phyloP scores from a whole-genome alignment of 441 rosid genomes.

The Melastoma candidum region DNA sequence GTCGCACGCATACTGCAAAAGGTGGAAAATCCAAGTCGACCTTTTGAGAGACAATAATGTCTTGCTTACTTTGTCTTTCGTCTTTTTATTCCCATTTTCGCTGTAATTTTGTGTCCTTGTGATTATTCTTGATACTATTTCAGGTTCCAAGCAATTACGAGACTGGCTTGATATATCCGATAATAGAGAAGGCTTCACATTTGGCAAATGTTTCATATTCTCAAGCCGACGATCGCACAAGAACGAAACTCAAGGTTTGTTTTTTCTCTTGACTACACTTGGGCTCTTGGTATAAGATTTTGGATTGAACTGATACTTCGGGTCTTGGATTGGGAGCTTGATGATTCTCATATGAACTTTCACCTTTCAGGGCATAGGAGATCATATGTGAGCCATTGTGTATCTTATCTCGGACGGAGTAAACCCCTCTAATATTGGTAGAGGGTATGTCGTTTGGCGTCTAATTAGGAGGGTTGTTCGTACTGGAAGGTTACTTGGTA shows the following conservation, averaged over 20 bases:
- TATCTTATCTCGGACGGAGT: conserved; percentile 92
- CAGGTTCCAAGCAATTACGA: conserved; percentile 94
- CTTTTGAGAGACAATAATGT: too few relatives aligned
- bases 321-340: neutral
- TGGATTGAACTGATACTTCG: neutral
- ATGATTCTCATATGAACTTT: conserved; percentile 10
- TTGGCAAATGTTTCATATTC: conserved; percentile 59
- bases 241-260: conserved; percentile 57
- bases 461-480: conserved; percentile 91
- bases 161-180: conserved; percentile 92
- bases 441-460: conserved; percentile 91
- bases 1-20: conserved; percentile 86
- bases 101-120: too few relatives aligned
- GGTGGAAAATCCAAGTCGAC: conserved; percentile 19
- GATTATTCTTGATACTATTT: conserved; percentile 2
- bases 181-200: conserved; percentile 58
- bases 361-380: conserved; percentile 58
- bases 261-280: conserved; percentile 6
- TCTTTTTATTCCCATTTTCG: too few relatives aligned
- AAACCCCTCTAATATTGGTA: conserved; percentile 78
- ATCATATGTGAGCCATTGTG: conserved; percentile 81
- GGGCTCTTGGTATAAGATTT: conserved; percentile 2
- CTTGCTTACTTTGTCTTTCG: too few relatives aligned
- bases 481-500: conserved; percentile 71
- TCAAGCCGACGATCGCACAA: conserved; percentile 39